A percentile compares a stretch with the other conserved stretches of the same genome.
These are phyloP conservation scores for Neurospora hispaniola DNA, from an alignment of 495 filamentous ascomycete genomes.

Conservation along the genomic window DNA sequence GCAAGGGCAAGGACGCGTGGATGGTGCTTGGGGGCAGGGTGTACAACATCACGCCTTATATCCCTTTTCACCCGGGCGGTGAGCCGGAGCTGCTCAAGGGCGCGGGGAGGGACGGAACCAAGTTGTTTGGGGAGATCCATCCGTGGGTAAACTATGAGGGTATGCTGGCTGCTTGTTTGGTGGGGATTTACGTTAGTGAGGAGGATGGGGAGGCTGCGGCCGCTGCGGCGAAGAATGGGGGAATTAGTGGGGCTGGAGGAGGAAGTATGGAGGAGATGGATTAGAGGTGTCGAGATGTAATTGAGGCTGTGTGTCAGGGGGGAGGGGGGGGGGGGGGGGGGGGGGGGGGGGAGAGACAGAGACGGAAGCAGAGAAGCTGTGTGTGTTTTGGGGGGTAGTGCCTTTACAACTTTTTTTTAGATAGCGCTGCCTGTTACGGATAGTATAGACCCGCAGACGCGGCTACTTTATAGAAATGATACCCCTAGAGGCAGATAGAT, in stretches of 20 bases:
- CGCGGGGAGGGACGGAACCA: conserved; percentile 66
- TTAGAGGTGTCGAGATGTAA: conserved; percentile 18
- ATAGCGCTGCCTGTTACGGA: neutral
- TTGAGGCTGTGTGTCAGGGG: neutral
- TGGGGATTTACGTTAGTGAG: conserved; percentile 80
- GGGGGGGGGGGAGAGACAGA: neutral
- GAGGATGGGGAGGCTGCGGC: conserved; percentile 34
- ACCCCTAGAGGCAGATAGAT: neutral
- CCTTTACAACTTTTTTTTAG: neutral
- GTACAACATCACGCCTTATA: conserved; percentile 86
- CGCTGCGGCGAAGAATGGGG: conserved; percentile 31
- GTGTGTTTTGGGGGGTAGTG: neutral
- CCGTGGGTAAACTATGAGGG: conserved; percentile 98
- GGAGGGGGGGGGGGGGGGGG: neutral
- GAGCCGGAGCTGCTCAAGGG: conserved; percentile 72
- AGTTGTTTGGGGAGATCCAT: conserved; percentile 84
- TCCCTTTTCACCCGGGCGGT: conserved; percentile 86
- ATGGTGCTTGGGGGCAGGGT: conserved; percentile 75
- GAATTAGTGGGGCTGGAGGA: neutral
- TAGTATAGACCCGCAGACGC: neutral
- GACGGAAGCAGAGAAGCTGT: neutral
- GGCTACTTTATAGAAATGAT: neutral
- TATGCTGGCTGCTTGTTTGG: conserved; percentile 75
- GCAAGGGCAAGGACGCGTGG: conserved; percentile 80
- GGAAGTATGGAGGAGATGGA: conserved; percentile 58